Evolutionary conservation across 1,139 yeast genomes (phyloP).

Genomic region (Yamadazyma aaseri): DNA sequence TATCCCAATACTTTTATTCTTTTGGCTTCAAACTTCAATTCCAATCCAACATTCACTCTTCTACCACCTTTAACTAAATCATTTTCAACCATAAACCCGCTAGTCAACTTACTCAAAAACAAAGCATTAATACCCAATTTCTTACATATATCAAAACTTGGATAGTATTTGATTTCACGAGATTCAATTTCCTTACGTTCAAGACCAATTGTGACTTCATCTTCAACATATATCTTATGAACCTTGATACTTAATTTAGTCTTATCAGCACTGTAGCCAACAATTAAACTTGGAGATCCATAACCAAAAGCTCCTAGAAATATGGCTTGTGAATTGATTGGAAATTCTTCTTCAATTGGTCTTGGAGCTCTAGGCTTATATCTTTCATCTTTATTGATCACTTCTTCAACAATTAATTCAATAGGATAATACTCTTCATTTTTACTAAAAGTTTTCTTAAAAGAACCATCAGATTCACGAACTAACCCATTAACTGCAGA

Average conservation of each 20-base stretch:
- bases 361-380: constrained; percentile 70
- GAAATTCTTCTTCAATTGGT: constrained; percentile 82
- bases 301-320: constrained; percentile 87
- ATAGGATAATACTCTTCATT: constrained; percentile 63
- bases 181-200: constrained; percentile 58
- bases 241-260: constrained; percentile 54
- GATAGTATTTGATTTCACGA: constrained; percentile 56
- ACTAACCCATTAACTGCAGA: constrained; percentile 81
- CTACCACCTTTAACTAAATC: constrained; percentile 37
- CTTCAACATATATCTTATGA: constrained; percentile 46
- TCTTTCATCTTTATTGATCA: constrained; percentile 71
- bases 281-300: constrained; percentile 79
- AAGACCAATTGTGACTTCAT: constrained; percentile 65
- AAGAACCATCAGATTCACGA: constrained; percentile 72
- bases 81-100: constrained; percentile 63
- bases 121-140: constrained; percentile 58
- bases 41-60: constrained; percentile 77
- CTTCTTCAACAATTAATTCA: constrained; percentile 76
- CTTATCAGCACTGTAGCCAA: constrained; percentile 55
- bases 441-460: constrained; percentile 61
- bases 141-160: constrained; percentile 67
- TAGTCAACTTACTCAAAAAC: constrained; percentile 74
- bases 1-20: constrained; percentile 87
- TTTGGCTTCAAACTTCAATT: constrained; percentile 76
- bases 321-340: constrained; percentile 68